These are phyloP conservation scores for Phaeosphaeriaceae sp. DNA, from an alignment of 2,329 filamentous ascomycete genomes.

Conservation along the genomic window DNA sequence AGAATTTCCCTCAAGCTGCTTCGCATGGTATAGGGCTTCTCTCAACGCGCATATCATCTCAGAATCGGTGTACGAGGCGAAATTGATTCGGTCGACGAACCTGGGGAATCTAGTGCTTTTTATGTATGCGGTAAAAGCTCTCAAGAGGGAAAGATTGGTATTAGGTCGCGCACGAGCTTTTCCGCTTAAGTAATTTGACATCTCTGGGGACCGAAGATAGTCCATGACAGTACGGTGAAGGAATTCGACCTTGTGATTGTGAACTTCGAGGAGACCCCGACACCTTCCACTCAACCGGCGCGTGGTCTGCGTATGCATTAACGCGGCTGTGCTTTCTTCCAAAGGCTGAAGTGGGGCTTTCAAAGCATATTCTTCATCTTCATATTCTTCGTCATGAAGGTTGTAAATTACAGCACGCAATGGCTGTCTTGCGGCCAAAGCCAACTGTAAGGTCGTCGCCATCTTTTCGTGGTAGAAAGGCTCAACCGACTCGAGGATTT, in stretches of 20 bases:
- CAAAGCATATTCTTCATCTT: no score
- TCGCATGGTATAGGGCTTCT: no score
- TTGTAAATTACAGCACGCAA: not conserved
- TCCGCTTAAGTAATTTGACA: no score
- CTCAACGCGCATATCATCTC: no score
- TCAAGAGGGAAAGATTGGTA: no score
- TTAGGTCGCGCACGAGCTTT: no score
- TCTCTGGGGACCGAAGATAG: slow-evolving; percentile 1
- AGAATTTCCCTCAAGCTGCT: no score
- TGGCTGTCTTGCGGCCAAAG: not conserved
- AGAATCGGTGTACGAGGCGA: no score
- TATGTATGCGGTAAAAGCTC: no score
- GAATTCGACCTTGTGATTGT: slow-evolving; percentile 6
- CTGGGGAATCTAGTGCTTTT: no score
- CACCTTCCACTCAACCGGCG: not conserved
- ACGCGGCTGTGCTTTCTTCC: slow-evolving; percentile 2
- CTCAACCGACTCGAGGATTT: not conserved
- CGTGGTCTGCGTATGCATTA: no score
- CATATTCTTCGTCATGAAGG: not conserved
- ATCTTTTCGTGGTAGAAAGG: not conserved
- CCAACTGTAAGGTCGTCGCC: not conserved
- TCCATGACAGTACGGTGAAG: slow-evolving; percentile 13
- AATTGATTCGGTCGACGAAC: no score
- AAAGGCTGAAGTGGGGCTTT: not conserved
- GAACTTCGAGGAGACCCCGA: not conserved